Evolutionary conservation across 306 rosid genomes (phyloP).

Genomic region (Leucaena leucocephala): DNA sequence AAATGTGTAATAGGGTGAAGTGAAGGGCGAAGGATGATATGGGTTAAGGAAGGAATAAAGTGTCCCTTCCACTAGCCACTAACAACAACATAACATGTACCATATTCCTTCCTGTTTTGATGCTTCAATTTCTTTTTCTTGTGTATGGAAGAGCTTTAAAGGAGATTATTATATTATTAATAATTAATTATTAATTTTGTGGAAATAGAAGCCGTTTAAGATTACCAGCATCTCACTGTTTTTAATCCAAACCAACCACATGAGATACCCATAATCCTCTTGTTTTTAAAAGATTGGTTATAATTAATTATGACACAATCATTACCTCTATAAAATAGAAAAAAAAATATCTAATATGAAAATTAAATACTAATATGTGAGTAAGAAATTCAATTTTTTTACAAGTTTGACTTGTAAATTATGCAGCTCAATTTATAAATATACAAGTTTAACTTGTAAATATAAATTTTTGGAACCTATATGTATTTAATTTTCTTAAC

Average conservation of each 20-base stretch:
- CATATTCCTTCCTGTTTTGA: constrained; percentile 46
- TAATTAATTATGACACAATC: not conserved
- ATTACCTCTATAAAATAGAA: not conserved
- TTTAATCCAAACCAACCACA: not conserved
- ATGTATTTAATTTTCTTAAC: no score
- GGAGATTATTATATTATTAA: not conserved
- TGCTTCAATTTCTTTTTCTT: constrained; percentile 21
- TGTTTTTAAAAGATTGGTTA: not conserved
- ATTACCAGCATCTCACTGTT: constrained; percentile 29
- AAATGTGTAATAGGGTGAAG: not conserved
- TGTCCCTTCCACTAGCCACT: constrained; percentile 45
- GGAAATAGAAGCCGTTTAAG: constrained; percentile 30
- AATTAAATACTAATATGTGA: no score
- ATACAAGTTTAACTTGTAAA: no score
- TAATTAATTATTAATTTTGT: not conserved
- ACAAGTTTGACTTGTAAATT: no score
- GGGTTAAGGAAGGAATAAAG: constrained; percentile 74
- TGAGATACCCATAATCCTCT: not conserved
- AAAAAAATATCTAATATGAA: no score
- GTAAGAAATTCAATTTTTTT: no score
- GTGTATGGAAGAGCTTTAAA: constrained; percentile 29
- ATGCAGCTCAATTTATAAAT: no score
- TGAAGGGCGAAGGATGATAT: constrained; percentile 38
- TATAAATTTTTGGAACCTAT: no score
- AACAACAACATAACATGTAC: constrained; percentile 1